These are phyloP conservation scores for Alectoria sarmentosa DNA, from an alignment of 495 filamentous ascomycete genomes.

Conservation along the genomic window DNA sequence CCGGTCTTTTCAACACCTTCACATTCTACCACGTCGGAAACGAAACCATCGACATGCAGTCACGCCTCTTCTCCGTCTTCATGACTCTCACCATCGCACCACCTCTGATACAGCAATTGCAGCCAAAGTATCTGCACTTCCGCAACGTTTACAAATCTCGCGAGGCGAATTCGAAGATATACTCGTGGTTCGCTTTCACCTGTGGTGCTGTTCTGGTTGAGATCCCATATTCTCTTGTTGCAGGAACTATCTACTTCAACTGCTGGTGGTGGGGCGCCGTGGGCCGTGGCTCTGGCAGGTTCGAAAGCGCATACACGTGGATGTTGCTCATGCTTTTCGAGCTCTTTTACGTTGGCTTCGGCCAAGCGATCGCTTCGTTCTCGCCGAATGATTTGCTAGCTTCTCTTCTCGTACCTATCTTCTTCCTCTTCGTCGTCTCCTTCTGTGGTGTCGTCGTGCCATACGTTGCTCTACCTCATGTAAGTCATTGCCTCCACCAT, in stretches of 20 bases:
- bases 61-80: constrained; percentile 62
- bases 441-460: constrained; percentile 84
- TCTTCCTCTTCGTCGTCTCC: constrained; percentile 63
- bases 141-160: constrained; percentile 40
- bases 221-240: constrained; percentile 45
- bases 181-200: constrained; percentile 46
- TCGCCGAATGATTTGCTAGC: constrained; percentile 67
- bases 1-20: constrained; percentile 53
- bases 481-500: constrained; percentile 8
- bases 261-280: constrained; percentile 54
- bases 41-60: constrained; percentile 55
- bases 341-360: constrained; percentile 65
- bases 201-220: constrained; percentile 44
- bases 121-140: constrained; percentile 43
- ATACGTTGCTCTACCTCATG: constrained; percentile 57
- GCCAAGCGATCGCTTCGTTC: constrained; percentile 69
- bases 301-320: constrained; percentile 50
- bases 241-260: constrained; percentile 35
- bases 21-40: constrained; percentile 57
- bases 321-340: constrained; percentile 62
- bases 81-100: constrained; percentile 61
- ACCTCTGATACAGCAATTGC: constrained; percentile 54
- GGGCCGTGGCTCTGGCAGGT: constrained; percentile 37
- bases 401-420: constrained; percentile 64
- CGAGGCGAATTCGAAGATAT: constrained; percentile 46